phyloP scores from a whole-genome alignment of 768 basidiomycete genomes.

The Neoboletus brunneissimus region DNA sequence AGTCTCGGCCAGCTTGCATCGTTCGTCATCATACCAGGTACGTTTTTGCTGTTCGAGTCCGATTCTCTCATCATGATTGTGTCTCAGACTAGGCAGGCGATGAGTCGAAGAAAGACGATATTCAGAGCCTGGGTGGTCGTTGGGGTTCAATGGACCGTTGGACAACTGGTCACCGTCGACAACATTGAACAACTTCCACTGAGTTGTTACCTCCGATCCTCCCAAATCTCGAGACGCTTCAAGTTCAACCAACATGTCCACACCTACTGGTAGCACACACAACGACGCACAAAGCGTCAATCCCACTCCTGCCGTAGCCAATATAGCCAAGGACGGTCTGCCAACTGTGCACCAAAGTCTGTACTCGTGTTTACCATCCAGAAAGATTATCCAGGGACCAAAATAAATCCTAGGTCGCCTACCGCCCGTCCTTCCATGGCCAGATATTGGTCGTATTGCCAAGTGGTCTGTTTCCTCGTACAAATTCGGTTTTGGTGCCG shows the following conservation, averaged over 20 bases:
- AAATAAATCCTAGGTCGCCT: conserved; percentile 29
- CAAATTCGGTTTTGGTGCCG: conserved; percentile 95
- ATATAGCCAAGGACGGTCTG: conserved; percentile 34
- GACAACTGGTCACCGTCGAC: neutral
- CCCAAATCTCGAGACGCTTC: neutral
- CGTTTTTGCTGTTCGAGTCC: neutral
- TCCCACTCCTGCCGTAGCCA: conserved; percentile 11
- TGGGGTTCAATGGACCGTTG: too few species aligned
- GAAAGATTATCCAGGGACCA: neutral
- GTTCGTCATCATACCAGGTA: conserved; percentile 3
- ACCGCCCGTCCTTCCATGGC: conserved; percentile 62
- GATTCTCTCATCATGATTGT: neutral
- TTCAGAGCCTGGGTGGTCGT: neutral
- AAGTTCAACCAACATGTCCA: conserved; percentile 12
- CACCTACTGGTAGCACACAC: conserved; percentile 1
- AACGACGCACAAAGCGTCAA: conserved; percentile 17
- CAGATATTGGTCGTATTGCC: conserved; percentile 83
- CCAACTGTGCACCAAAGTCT: conserved; percentile 40
- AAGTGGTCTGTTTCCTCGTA: conserved; percentile 96
- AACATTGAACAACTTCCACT: neutral
- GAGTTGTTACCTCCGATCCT: neutral
- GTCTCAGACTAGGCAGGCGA: neutral
- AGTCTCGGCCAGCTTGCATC: conserved; percentile 21
- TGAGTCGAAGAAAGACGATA: neutral
- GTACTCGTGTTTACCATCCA: conserved; percentile 4